Evolutionary conservation across 1,284 basidiomycete genomes (phyloP).

Genomic region (Caloboletus inedulis): DNA sequence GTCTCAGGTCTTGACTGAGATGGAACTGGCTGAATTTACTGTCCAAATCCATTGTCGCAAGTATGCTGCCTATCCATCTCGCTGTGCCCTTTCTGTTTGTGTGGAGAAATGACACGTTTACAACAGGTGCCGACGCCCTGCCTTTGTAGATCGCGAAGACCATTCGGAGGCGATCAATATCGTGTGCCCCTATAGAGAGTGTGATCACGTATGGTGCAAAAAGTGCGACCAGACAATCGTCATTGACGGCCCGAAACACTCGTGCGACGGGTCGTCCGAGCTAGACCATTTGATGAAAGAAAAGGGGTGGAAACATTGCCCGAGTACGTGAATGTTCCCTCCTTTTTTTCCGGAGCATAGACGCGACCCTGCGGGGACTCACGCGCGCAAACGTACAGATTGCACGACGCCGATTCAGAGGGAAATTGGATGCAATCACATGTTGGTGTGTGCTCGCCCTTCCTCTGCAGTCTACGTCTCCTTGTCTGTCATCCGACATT

Average conservation of each 20-base stretch:
- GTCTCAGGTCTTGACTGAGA: constrained; percentile 47
- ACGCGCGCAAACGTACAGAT: constrained; percentile 33
- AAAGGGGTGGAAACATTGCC: constrained; percentile 61
- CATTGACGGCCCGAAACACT: constrained; percentile 43
- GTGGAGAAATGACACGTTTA: neutral
- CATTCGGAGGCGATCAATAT: constrained; percentile 40
- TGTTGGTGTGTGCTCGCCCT: constrained; percentile 44
- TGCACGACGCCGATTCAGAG: constrained; percentile 59
- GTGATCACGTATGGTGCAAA: constrained; percentile 54
- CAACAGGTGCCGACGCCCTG: constrained; percentile 43
- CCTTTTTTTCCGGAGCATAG: neutral
- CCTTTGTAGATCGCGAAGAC: constrained; percentile 50
- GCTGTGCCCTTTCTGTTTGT: too few relatives aligned
- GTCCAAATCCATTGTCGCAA: constrained; percentile 41
- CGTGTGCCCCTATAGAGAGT: constrained; percentile 45
- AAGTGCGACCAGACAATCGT: constrained; percentile 46
- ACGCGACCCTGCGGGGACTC: neutral
- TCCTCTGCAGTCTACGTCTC: neutral
- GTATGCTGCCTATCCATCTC: neutral
- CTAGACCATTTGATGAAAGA: constrained; percentile 50
- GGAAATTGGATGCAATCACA: constrained; percentile 60
- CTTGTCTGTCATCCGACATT: neutral
- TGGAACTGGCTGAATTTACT: constrained; percentile 53
- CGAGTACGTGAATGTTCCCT: constrained; percentile 37
- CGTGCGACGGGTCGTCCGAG: constrained; percentile 57